Conservation (phyloP, 1,139 yeast species). For the Suhomyces guaymorum region DNA sequence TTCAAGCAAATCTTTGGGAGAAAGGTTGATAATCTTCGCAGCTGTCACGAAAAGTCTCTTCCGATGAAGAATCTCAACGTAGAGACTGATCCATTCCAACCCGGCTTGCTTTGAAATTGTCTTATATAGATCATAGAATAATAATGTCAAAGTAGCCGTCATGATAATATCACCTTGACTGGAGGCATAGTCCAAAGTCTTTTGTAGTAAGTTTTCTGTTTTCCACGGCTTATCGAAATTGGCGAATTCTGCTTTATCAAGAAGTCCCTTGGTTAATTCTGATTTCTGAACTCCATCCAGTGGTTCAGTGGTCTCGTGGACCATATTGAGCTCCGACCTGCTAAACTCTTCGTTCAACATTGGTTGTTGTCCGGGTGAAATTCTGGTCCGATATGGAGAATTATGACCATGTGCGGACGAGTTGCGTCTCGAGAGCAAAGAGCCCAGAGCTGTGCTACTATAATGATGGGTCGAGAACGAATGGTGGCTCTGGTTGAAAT, state of each 20-base stretch:
- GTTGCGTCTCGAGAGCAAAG: slow-evolving; percentile 26
- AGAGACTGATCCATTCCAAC: slow-evolving; percentile 59
- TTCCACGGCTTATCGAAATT: slow-evolving; percentile 32
- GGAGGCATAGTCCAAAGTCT: slow-evolving; percentile 55
- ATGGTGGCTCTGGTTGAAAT: slow-evolving; percentile 16
- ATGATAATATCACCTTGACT: slow-evolving; percentile 66
- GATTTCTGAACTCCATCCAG: slow-evolving; percentile 19
- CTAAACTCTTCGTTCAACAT: slow-evolving; percentile 5
- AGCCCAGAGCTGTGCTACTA: slow-evolving; percentile 16
- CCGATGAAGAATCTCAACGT: slow-evolving; percentile 57
- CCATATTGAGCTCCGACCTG: slow-evolving; percentile 14
- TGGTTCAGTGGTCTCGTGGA: slow-evolving; percentile 13
- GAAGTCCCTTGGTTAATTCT: slow-evolving; percentile 35
- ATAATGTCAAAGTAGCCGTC: slow-evolving; percentile 58
- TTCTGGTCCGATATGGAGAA: slow-evolving; percentile 8
- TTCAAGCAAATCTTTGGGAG: slow-evolving; percentile 37
- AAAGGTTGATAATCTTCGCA: slow-evolving; percentile 54
- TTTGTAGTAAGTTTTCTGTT: slow-evolving; percentile 31
- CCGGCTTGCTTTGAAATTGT: slow-evolving; percentile 27
- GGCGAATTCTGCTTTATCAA: slow-evolving; percentile 15
- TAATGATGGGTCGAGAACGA: slow-evolving; percentile 6
- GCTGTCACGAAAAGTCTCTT: slow-evolving; percentile 57
- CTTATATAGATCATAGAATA: slow-evolving; percentile 47
- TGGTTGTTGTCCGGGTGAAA: slow-evolving; percentile 10
- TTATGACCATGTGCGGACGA: slow-evolving; percentile 16